Evolutionary conservation across 1,284 basidiomycete genomes (phyloP).

Genomic region (Veloboletus limbatus): DNA sequence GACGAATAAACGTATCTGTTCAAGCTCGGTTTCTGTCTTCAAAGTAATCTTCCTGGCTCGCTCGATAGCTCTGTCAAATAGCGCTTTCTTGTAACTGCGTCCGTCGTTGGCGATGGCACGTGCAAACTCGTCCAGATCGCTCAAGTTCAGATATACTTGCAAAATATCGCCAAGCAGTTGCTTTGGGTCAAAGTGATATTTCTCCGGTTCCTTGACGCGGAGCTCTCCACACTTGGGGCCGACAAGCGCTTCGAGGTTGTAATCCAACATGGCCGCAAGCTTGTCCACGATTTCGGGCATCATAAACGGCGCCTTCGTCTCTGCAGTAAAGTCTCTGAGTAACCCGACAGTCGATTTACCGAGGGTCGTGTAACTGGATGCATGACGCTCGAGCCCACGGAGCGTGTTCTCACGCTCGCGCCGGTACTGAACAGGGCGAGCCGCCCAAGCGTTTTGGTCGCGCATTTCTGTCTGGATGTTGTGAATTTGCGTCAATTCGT

Average conservation of each 20-base stretch:
- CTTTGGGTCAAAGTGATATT: conserved; percentile 88
- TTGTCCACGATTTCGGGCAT: conserved; percentile 95
- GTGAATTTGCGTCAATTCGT: conserved; percentile 86
- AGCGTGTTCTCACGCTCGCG: conserved; percentile 84
- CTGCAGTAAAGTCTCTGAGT: conserved; percentile 89
- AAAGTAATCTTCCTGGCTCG: conserved; percentile 68
- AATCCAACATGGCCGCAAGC: conserved; percentile 95
- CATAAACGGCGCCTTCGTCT: conserved; percentile 92
- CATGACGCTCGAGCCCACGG: conserved; percentile 77
- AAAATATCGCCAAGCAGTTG: conserved; percentile 84
- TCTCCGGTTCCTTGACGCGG: conserved; percentile 84
- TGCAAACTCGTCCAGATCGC: conserved; percentile 79
- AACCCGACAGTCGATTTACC: conserved; percentile 87
- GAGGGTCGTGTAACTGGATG: conserved; percentile 83
- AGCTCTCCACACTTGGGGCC: conserved; percentile 86
- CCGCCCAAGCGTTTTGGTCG: conserved; percentile 65
- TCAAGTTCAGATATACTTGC: conserved; percentile 90
- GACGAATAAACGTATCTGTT: conserved; percentile 71
- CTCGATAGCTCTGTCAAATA: conserved; percentile 80
- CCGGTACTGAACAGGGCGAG: conserved; percentile 67
- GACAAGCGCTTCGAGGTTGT: conserved; percentile 88
- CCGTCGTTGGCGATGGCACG: conserved; percentile 90
- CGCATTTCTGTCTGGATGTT: conserved; percentile 85
- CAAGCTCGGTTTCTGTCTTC: conserved; percentile 82
- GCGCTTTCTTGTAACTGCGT: conserved; percentile 81